Conservation (phyloP, 2,329 filamentous ascomycete genomes). For the Penicillium sp. region DNA sequence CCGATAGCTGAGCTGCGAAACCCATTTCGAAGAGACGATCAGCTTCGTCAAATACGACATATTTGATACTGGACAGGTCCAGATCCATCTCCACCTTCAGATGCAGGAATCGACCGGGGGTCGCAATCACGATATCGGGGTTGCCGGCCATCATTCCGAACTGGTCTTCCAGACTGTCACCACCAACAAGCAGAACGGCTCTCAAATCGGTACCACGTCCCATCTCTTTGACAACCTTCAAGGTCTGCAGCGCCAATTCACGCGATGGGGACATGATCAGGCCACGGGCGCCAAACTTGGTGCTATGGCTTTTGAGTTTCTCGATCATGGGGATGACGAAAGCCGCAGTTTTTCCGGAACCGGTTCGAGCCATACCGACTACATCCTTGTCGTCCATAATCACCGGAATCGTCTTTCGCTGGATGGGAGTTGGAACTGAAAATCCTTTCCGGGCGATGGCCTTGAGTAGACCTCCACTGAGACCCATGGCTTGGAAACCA, state of each 20-base stretch:
- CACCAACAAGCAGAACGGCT: slow-evolving; percentile 87
- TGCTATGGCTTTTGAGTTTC: slow-evolving; percentile 84
- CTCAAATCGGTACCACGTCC: slow-evolving; percentile 88
- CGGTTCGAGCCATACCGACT: slow-evolving; percentile 99
- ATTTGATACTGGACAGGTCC: slow-evolving; percentile 86
- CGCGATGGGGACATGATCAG: slow-evolving; percentile 90
- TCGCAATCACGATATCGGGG: slow-evolving; percentile 96
- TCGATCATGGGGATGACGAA: slow-evolving; percentile 99
- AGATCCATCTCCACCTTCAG: slow-evolving; percentile 95
- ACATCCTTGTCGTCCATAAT: slow-evolving; percentile 90
- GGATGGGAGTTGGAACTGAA: slow-evolving; percentile 93
- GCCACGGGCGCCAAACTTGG: slow-evolving; percentile 81
- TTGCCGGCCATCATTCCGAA: slow-evolving; percentile 92
- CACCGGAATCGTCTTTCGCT: slow-evolving; percentile 93
- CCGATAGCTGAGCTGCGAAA: slow-evolving; percentile 88
- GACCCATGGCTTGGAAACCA: slow-evolving; percentile 92
- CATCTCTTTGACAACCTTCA: slow-evolving; percentile 96
- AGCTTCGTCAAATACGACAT: slow-evolving; percentile 97
- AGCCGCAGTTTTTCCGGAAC: slow-evolving; percentile 96
- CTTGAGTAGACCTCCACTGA: slow-evolving; percentile 82
- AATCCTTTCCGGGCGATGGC: slow-evolving; percentile 94
- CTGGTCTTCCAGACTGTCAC: slow-evolving; percentile 94
- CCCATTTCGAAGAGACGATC: slow-evolving; percentile 99
- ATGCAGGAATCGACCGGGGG: slow-evolving; percentile 93
- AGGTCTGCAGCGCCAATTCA: slow-evolving; percentile 90